A percentile compares a stretch with the other conserved stretches of the same genome.
Conservation (phyloP, 352 stramenopile species). For the Phytophthora europaea region DNA sequence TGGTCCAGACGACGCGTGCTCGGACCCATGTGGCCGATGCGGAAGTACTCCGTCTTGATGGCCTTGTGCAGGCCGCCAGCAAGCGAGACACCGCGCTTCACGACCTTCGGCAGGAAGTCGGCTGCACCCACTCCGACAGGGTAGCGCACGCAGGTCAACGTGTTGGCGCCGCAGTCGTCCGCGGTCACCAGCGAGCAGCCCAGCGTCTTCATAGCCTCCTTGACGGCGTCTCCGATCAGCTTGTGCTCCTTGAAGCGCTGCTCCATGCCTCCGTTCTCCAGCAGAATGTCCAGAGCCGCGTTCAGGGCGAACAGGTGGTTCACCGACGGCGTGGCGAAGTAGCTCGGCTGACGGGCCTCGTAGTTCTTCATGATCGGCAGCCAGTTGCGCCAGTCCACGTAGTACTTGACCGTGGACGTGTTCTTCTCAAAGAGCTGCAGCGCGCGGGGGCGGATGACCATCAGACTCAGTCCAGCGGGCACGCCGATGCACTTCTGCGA, state of each 20-base stretch:
- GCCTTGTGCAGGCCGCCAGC: constrained; percentile 79
- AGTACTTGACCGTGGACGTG: constrained; percentile 70
- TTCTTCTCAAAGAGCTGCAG: constrained; percentile 72
- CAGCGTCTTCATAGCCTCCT: constrained; percentile 73
- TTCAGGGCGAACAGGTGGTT: constrained; percentile 86
- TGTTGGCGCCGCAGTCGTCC: constrained; percentile 64
- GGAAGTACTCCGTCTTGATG: constrained; percentile 90
- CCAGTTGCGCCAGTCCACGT: constrained; percentile 85
- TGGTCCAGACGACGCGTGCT: constrained; percentile 82
- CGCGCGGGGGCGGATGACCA: constrained; percentile 76
- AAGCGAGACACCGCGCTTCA: constrained; percentile 77
- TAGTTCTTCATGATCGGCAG: constrained; percentile 90
- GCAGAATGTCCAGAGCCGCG: constrained; percentile 68
- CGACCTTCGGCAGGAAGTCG: constrained; percentile 81
- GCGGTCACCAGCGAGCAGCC: constrained; percentile 72
- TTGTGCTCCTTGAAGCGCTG: constrained; percentile 79
- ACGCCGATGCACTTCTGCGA: constrained; percentile 86
- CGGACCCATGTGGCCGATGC: constrained; percentile 87
- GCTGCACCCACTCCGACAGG: constrained; percentile 65
- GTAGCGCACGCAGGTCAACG: constrained; percentile 82
- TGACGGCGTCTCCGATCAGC: constrained; percentile 66
- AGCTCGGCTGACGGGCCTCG: constrained; percentile 76
- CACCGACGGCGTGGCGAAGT: constrained; percentile 83
- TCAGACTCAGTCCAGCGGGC: constrained; percentile 69
- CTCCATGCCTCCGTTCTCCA: constrained; percentile 83